Percentiles rank a stretch among this genome's conserved stretches.
Conservation (phyloP, 2,329 filamentous ascomycete species). For the Neurospora sp. region DNA sequence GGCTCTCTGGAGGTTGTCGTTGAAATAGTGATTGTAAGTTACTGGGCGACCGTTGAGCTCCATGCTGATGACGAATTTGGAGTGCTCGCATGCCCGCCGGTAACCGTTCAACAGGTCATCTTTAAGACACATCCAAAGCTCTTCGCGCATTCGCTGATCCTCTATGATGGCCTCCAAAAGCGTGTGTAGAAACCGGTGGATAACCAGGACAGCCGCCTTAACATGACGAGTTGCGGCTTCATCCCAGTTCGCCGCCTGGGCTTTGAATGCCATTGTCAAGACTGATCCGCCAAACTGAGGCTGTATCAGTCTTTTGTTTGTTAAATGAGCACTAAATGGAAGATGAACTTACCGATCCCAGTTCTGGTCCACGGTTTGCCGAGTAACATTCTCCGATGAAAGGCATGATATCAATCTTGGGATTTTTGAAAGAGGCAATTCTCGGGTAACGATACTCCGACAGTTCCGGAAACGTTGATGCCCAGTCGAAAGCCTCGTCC, state of each 20-base stretch:
- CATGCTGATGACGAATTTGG: constrained; percentile 39
- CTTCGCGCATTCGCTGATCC: constrained; percentile 30
- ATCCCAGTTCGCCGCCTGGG: constrained; percentile 45
- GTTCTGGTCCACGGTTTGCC: constrained; percentile 39
- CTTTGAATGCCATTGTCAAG: constrained; percentile 36
- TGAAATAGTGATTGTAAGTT: constrained; percentile 46
- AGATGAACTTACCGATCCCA: constrained; percentile 34
- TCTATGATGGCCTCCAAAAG: constrained; percentile 33
- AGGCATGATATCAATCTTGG: constrained; percentile 26
- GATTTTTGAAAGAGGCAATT: constrained; percentile 16
- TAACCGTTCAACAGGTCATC: constrained; percentile 38
- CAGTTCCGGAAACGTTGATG: constrained; percentile 13
- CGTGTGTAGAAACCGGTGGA: constrained; percentile 41
- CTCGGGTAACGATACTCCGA: constrained; percentile 7
- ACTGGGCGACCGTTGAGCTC: constrained; percentile 35
- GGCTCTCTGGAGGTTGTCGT: constrained; percentile 23
- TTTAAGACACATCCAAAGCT: constrained; percentile 35
- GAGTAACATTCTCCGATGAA: constrained; percentile 34
- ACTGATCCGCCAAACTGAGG: constrained; percentile 28
- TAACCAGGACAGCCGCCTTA: constrained; percentile 36
- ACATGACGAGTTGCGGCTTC: constrained; percentile 37
- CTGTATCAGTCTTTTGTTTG: neutral
- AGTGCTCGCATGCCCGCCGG: constrained; percentile 35
- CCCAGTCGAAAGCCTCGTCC: constrained; percentile 13
- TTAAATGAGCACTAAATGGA: neutral